These are phyloP conservation scores for Pseudogymnoascus sp. DNA, from an alignment of 2,329 filamentous ascomycete species.

Conservation along the genomic window DNA sequence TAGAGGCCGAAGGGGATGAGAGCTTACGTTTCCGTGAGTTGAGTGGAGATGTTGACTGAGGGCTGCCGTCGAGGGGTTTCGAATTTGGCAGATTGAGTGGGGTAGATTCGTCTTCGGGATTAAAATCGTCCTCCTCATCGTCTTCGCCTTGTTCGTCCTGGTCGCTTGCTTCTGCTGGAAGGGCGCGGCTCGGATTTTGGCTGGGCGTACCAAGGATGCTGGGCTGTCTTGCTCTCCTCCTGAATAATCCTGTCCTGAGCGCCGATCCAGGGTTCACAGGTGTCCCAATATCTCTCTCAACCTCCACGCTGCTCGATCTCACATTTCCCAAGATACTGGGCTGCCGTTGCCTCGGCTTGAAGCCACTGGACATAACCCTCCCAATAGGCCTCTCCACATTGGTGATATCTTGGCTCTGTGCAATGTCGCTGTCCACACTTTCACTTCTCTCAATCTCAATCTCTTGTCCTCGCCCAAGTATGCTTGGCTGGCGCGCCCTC, in stretches of 20 bases:
- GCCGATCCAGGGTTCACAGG: slow-evolving; percentile 28
- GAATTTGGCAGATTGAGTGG: slow-evolving; percentile 46
- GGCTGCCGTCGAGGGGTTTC: slow-evolving; percentile 22
- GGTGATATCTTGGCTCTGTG: slow-evolving; percentile 7
- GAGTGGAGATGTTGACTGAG: slow-evolving; percentile 26
- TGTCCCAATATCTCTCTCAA: slow-evolving; percentile 12
- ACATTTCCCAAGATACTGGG: slow-evolving; percentile 26
- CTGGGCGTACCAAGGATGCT: slow-evolving; percentile 44
- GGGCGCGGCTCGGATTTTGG: background rate
- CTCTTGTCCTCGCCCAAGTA: slow-evolving; percentile 38
- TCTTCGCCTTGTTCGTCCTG: slow-evolving; percentile 32
- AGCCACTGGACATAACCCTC: slow-evolving; percentile 10
- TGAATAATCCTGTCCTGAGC: slow-evolving; percentile 48
- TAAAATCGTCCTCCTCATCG: slow-evolving; percentile 42
- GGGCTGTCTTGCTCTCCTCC: slow-evolving; percentile 47
- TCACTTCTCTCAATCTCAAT: slow-evolving; percentile 2
- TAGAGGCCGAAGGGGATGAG: slow-evolving; percentile 23
- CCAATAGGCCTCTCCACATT: slow-evolving; percentile 6
- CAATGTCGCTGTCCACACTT: slow-evolving; percentile 9
- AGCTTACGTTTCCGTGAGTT: slow-evolving; percentile 47
- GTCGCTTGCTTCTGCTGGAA: slow-evolving; percentile 26
- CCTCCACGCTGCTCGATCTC: slow-evolving; percentile 21
- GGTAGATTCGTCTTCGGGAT: slow-evolving; percentile 59
- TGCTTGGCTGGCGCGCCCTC: slow-evolving; percentile 51
- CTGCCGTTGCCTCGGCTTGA: slow-evolving; percentile 28